Base-by-base conservation (phyloP, 176 grass and related monocot genomes). In the Leersia perrieri region DNA sequence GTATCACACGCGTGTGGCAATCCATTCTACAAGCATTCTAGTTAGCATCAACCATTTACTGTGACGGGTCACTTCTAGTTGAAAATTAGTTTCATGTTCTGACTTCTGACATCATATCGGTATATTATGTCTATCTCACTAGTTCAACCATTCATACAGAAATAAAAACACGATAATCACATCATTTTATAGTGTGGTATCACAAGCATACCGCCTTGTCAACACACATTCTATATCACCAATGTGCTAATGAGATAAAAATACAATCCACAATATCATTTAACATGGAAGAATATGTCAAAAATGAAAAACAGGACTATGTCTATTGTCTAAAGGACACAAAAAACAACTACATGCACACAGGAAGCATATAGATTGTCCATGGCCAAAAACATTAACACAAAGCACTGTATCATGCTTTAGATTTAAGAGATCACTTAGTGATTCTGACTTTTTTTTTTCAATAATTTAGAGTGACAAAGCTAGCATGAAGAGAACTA, bases 371-470 rank as follows among this genome's bases (percentile, higher is more conserved):
- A 36, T 3, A 35, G 66, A 26, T 58, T 57, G 26, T 76, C 70
- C 63, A 45, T 7, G 39, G 18, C 69, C 63, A 7, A 35, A 22
- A 80, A 69, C 63, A 68, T 68, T 42, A 82, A 62, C 55, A 63
- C 7, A 72, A 41, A 80, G 28, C 13, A 75, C 5, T 39, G 23
- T 68, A 63, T 74, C 45, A 60, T 49, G 63, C 23, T 84, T 28
- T 63, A 11, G 1, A 68, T 34, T 32, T 71, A 71, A 36, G 16
- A 44, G 20, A 5, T 42, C 15, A 64, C 25, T 14, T 2, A 64
- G 73, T n/a, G n/a, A n/a, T n/a, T n/a, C n/a, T n/a, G 30, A 3
- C 26, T 32, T 73, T 29, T 69, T 7, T 1, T 32, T 61, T 66
- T 23, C 20, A 69, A 38, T 12, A 68, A 32, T 38, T 74, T 61